Evolutionary conservation across 116 monocot species (phyloP), one percentile per base, ranked within the genome.

Genomic region (Dioscorea cayenensis): DNA sequence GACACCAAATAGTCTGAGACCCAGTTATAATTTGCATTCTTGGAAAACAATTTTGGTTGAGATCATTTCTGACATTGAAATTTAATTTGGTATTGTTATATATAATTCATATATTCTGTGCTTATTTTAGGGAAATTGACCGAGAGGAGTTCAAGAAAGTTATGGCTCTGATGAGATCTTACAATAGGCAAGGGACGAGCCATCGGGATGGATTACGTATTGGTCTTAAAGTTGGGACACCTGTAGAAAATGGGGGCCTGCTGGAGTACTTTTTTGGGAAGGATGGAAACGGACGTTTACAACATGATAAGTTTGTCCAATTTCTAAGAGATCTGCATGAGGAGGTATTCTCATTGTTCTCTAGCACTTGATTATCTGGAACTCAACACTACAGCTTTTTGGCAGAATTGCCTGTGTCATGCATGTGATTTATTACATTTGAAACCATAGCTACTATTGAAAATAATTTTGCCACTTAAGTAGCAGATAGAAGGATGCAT

Each of bases 141-240:
- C 76, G 50, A 52, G 90, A 87, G 52, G 95, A 95, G 66, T 95
- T 95, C 68, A 95, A 85, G 76, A 92, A 90, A 69, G 90, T 92
- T 51, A 95, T 95, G 95, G 38, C 80, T 35, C 66, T 87, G 63
- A 95, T 95, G 95, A 77, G 89, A 4, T 85, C 85, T 74, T 79
- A 79, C 69, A 90, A 89, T 84, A 87, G 95, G 68, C 95, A 92
- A 73, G 95, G 92, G 27, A 81, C 84, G 36, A 66, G 66, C 43
- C 87, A 95, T 36, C 82, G 77, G 17, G 81, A 90, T 75, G 92
- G 95, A 32, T 63, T 84, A 43, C 85, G 89, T 49, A 64, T 63
- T 67, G 84, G 87, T 66, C 77, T 80, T 5, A 92, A 77, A 78
- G 71, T 74, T 79, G 70, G 71, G 6, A 74, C 65, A 11, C 86